These are phyloP conservation scores for Wickerhamomyces queroliae DNA, from an alignment of 805 yeast genomes.

Conservation along the genomic window DNA sequence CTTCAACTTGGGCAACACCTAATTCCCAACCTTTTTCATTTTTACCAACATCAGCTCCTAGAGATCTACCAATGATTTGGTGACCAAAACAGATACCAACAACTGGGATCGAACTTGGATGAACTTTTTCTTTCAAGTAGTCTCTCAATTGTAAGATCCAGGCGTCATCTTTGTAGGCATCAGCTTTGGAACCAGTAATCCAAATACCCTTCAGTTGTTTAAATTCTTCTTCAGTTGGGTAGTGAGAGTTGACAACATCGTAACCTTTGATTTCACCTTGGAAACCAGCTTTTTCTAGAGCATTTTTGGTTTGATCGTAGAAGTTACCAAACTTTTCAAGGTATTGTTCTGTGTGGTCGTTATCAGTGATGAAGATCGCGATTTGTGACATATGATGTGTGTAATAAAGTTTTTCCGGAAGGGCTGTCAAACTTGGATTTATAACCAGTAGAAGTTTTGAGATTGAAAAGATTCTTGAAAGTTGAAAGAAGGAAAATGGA, in stretches of 20 bases:
- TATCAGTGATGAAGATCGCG: slow-evolving; percentile 19
- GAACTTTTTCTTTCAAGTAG: slow-evolving; percentile 22
- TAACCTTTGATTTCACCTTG: slow-evolving; percentile 27
- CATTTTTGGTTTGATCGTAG: slow-evolving; percentile 38
- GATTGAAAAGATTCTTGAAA: too few species aligned
- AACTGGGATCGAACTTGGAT: slow-evolving; percentile 29
- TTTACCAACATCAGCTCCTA: slow-evolving; percentile 54
- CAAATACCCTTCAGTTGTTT: slow-evolving; percentile 35
- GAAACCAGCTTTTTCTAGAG: slow-evolving; percentile 24
- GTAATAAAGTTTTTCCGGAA: too few species aligned
- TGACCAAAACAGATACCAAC: slow-evolving; percentile 87
- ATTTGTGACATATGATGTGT: slow-evolving; percentile 5
- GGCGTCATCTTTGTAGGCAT: slow-evolving; percentile 34
- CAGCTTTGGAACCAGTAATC: slow-evolving; percentile 47
- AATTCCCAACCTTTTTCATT: slow-evolving; percentile 70
- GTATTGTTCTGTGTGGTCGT: slow-evolving; percentile 18
- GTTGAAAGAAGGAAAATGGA: too few species aligned
- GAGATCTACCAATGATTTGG: slow-evolving; percentile 63
- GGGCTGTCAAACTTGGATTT: not conserved
- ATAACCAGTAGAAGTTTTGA: too few species aligned
- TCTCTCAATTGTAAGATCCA: slow-evolving; percentile 38
- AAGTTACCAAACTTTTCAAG: slow-evolving; percentile 41
- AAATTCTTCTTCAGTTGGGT: slow-evolving; percentile 21
- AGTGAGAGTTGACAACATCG: slow-evolving; percentile 26
- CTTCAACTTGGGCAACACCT: slow-evolving; percentile 46